Percentiles rank a stretch among this genome's conserved stretches.
Conservation (phyloP, 768 basidiomycete genomes). For the Psilocybe subaeruginosa region DNA sequence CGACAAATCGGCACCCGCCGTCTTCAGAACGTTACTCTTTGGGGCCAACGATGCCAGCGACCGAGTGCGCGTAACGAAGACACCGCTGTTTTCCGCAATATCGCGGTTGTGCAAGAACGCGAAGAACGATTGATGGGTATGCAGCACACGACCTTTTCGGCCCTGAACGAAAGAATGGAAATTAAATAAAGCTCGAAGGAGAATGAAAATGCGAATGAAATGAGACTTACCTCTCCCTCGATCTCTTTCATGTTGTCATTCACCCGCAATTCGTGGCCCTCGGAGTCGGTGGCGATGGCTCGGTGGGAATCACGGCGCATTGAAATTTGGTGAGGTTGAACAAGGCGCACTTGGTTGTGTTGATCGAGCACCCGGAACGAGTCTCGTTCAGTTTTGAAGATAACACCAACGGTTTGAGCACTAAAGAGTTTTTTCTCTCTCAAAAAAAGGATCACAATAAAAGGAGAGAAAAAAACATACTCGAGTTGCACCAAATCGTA, state of each 20-base stretch:
- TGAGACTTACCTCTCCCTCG: slow-evolving; percentile 74
- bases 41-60: slow-evolving; percentile 85
- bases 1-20: slow-evolving; percentile 71
- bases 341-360: slow-evolving; percentile 84
- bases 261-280: slow-evolving; percentile 83
- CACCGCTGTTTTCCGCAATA: slow-evolving; percentile 86
- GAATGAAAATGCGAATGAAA: not conserved
- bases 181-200: slow-evolving; percentile 8
- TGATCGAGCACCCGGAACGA: slow-evolving; percentile 97
- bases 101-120: slow-evolving; percentile 96
- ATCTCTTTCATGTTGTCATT: slow-evolving; percentile 94
- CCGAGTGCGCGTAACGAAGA: slow-evolving; percentile 90
- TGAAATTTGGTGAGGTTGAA: slow-evolving; percentile 93
- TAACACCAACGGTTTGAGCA: slow-evolving; percentile 92
- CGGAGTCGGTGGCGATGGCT: slow-evolving; percentile 87
- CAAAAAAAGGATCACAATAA: no score
- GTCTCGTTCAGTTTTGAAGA: slow-evolving; percentile 96
- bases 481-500: slow-evolving; percentile 98
- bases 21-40: slow-evolving; percentile 73
- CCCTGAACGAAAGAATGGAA: slow-evolving; percentile 40
- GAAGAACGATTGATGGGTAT: slow-evolving; percentile 92
- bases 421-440: slow-evolving; percentile 37
- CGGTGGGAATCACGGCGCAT: slow-evolving; percentile 83
- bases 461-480: slow-evolving; percentile 48
- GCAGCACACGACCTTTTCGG: slow-evolving; percentile 88